Percentiles rank a stretch among this genome's conserved stretches.
Conservation (phyloP, 306 rosid species). For the Begonia peltatifolia region DNA sequence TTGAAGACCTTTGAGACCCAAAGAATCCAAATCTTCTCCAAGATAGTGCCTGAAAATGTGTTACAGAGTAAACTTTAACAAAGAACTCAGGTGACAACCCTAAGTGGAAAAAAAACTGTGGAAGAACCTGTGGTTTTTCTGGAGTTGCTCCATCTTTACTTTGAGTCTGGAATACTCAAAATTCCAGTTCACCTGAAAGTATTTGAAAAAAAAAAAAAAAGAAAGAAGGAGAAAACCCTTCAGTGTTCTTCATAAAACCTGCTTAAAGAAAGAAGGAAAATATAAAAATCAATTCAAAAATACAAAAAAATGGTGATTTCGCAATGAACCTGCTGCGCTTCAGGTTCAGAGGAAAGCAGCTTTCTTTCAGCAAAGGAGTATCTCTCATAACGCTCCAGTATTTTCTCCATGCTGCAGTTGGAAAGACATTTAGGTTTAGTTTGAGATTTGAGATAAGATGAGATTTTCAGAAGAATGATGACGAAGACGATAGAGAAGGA, state of each 20-base stretch:
- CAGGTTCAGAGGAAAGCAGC: constrained; percentile 25
- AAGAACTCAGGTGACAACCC: neutral
- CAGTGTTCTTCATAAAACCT: too few species aligned
- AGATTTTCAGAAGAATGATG: too few species aligned
- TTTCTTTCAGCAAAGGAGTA: constrained; percentile 50
- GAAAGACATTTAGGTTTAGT: too few species aligned
- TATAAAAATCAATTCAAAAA: neutral
- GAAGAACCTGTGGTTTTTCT: constrained; percentile 69
- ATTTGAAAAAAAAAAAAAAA: neutral
- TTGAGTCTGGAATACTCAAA: constrained; percentile 49
- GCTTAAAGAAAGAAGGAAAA: too few species aligned
- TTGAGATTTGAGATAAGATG: too few species aligned
- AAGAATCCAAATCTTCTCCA: constrained; percentile 67
- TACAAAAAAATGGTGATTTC: too few species aligned
- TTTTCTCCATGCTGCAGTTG: constrained; percentile 68
- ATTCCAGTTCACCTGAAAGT: constrained; percentile 60
- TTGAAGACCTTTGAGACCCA: constrained; percentile 60
- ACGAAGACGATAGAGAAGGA: too few species aligned
- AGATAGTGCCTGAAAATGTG: constrained; percentile 36
- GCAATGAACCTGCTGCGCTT: constrained; percentile 41
- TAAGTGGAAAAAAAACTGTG: neutral
- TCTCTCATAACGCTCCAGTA: constrained; percentile 78
- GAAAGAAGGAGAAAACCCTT: too few species aligned
- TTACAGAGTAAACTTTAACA: neutral
- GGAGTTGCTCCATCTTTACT: constrained; percentile 49